phyloP scores from a whole-genome alignment of 2,329 filamentous ascomycete genomes.

The Ophiocordyceps camponoti-rufipedis region DNA sequence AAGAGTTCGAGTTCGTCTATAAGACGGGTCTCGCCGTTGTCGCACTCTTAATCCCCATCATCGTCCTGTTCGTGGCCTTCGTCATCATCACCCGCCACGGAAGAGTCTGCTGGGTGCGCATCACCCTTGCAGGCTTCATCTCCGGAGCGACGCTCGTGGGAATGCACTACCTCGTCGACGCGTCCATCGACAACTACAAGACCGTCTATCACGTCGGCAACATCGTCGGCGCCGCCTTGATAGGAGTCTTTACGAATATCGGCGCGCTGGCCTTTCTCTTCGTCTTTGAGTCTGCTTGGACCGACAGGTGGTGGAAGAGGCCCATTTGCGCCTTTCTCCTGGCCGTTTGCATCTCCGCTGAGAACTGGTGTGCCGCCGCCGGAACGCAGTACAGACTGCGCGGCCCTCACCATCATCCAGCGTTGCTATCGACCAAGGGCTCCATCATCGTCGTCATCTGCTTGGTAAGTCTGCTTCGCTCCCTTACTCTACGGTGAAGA shows the following conservation, averaged over 20 bases:
- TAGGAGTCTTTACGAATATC: slow-evolving; percentile 53
- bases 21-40: slow-evolving; percentile 50
- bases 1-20: slow-evolving; percentile 53
- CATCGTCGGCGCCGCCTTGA: slow-evolving; percentile 49
- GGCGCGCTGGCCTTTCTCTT: slow-evolving; percentile 59
- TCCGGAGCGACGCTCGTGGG: slow-evolving; percentile 59
- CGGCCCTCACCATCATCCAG: slow-evolving; percentile 13
- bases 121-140: slow-evolving; percentile 45
- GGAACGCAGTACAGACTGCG: slow-evolving; percentile 49
- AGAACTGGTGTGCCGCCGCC: slow-evolving; percentile 66
- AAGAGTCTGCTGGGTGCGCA: slow-evolving; percentile 34
- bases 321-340: slow-evolving; percentile 46
- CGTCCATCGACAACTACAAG: slow-evolving; percentile 58
- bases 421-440: slow-evolving; percentile 3
- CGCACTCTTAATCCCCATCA: slow-evolving; percentile 61
- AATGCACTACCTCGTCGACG: slow-evolving; percentile 78
- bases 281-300: slow-evolving; percentile 56
- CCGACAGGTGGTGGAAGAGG: slow-evolving; percentile 59
- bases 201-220: slow-evolving; percentile 39
- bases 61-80: slow-evolving; percentile 56
- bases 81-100: slow-evolving; percentile 44
- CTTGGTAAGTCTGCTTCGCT: slow-evolving; percentile 27
- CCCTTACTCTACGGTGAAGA: neutral
- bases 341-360: slow-evolving; percentile 57
- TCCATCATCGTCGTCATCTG: slow-evolving; percentile 46